phyloP scores from a whole-genome alignment of 208 protist genomes.

The Crithidia expoeki region DNA sequence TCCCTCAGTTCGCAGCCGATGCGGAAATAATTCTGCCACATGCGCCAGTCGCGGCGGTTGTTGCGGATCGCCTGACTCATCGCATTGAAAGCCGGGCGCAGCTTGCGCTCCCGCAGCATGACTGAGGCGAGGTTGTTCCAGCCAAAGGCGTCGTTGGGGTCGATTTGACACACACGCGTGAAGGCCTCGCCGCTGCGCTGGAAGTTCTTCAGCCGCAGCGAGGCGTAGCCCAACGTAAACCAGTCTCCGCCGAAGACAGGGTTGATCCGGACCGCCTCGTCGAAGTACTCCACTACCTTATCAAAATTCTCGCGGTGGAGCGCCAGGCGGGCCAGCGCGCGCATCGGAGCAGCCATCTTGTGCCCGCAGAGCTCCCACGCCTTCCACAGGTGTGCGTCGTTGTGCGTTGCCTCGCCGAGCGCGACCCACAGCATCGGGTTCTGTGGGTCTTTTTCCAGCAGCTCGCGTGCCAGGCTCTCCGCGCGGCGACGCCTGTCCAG shows the following conservation, averaged over 20 bases:
- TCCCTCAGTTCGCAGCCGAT: constrained; percentile 88
- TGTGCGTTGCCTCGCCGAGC: constrained; percentile 88
- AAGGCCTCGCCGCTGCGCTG: constrained; percentile 84
- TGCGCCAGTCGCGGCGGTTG: constrained; percentile 88
- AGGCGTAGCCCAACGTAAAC: constrained; percentile 90
- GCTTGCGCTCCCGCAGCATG: constrained; percentile 74
- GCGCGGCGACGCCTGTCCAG: constrained; percentile 88
- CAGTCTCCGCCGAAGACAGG: constrained; percentile 92
- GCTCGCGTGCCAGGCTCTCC: constrained; percentile 82
- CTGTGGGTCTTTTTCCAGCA: constrained; percentile 80
- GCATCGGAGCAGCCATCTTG: constrained; percentile 86
- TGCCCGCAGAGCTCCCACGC: constrained; percentile 90
- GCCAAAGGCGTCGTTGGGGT: constrained; percentile 86
- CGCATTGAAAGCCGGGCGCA: constrained; percentile 88
- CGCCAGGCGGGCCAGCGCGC: constrained; percentile 80
- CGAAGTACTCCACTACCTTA: constrained; percentile 90
- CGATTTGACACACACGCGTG: constrained; percentile 89
- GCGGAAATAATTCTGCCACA: constrained; percentile 93
- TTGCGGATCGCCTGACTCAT: constrained; percentile 90
- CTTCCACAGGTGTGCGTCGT: constrained; percentile 84
- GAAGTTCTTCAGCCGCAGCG: constrained; percentile 73
- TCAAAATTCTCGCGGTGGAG: constrained; percentile 87
- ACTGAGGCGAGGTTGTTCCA: constrained; percentile 94
- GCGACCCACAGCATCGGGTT: constrained; percentile 91
- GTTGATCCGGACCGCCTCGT: constrained; percentile 85